These are phyloP conservation scores for Solanum rostratum DNA, from an alignment of 257 asterid genomes.

Conservation along the genomic window DNA sequence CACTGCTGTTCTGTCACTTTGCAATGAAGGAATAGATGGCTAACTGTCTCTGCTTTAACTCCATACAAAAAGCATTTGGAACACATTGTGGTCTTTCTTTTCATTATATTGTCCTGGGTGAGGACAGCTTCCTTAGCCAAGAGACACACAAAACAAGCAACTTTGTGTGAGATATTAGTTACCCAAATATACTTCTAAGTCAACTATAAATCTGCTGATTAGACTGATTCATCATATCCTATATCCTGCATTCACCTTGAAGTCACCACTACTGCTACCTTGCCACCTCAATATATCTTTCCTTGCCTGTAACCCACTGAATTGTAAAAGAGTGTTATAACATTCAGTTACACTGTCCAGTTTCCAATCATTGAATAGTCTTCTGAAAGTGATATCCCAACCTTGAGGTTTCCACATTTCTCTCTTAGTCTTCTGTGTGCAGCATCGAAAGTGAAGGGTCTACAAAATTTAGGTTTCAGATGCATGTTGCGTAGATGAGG, in stretches of 20 bases:
- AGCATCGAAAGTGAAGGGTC: too few species aligned
- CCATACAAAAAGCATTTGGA: background rate
- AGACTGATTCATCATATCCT: background rate
- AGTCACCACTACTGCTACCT: background rate
- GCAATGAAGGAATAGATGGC: background rate
- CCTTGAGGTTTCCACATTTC: background rate
- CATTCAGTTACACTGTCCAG: background rate
- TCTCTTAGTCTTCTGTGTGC: background rate
- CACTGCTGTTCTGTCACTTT: background rate
- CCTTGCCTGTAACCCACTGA: background rate
- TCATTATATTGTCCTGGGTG: background rate
- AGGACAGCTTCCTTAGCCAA: background rate
- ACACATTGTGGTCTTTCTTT: background rate
- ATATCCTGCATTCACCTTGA: background rate
- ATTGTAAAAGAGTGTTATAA: background rate
- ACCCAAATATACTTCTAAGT: background rate
- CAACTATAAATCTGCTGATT: background rate
- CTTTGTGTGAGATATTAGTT: too few species aligned
- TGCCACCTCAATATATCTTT: background rate
- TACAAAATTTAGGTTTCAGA: too few species aligned
- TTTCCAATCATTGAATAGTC: background rate
- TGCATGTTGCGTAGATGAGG: too few species aligned
- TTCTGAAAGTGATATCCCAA: background rate
- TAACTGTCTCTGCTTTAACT: background rate
- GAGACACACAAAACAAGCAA: background rate